Base-by-base conservation (phyloP, 352 stramenopile species). In the Pythium myriotylum region DNA sequence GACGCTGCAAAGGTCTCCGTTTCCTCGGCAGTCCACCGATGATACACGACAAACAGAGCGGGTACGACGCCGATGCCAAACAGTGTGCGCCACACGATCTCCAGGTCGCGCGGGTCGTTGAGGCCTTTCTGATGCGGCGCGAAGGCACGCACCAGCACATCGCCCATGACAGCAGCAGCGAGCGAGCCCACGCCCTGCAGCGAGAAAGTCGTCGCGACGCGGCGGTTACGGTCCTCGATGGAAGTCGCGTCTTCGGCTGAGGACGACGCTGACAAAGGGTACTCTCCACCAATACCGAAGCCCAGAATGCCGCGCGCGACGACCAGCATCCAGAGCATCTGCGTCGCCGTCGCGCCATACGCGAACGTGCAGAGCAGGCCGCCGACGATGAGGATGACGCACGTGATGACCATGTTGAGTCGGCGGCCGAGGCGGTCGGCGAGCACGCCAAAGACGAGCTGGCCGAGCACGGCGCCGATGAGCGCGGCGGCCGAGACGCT, bases 321-420 rank as follows among this genome's bases (percentile, higher is more conserved):
- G 3, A 89, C 68, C 0, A 91, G 57, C 67, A 89, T 80, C 80
- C 80, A 89, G 7, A 91, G 62, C 24, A 80, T 91, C 22, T 49
- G 67, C 14, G 33, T 32, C 3, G 40, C 49, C 0, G 63, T 74
- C 19, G 77, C 76, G 9, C 65, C 82, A 59, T 84, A 86, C 2
- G 82, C 82, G 7, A 51, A 55, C 1, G 80, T 80, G 27, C 82
- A 91, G 19, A 91, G 70, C 20, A 89, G 75, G 29, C 82, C 76
- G 20, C 79, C 82, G 33, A 87, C 22, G 60, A 91, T 89, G 16
- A 91, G 66, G 52, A 89, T 65, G 2, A n/a, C 58, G 54, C 82
- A 91, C 22, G 82, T 89, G 47, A 65, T 62, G 50, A 89, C 80
- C 82, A 91, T 89, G 63, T 84, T 87, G 57, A 86, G 62, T 22